These are phyloP conservation scores for Meyerozyma guilliermondii DNA, from an alignment of 1,139 yeast genomes.

Conservation along the genomic window DNA sequence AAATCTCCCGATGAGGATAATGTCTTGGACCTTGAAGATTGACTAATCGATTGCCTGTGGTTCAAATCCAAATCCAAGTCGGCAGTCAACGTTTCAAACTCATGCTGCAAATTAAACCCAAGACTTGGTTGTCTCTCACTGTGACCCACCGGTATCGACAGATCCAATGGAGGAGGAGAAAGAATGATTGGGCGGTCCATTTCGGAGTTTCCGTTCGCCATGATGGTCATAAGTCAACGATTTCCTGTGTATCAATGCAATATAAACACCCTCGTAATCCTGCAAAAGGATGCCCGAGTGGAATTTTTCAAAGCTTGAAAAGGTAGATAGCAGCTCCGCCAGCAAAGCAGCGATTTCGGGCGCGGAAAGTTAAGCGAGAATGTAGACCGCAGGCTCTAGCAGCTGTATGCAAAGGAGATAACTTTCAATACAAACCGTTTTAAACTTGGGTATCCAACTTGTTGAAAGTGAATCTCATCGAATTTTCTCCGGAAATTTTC, in stretches of 20 bases:
- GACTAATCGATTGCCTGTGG: conserved; percentile 8
- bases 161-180: conserved; percentile 14
- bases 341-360: conserved; percentile 1
- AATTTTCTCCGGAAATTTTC: neutral
- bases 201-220: conserved; percentile 4
- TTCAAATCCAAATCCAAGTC: conserved; percentile 44
- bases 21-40: conserved; percentile 9
- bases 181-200: conserved; percentile 12
- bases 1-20: conserved; percentile 8
- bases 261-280: neutral
- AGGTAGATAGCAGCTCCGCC: conserved; percentile 4
- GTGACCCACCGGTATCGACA: conserved; percentile 1
- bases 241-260: neutral
- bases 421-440: neutral
- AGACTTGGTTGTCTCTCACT: conserved; percentile 16
- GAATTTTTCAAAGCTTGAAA: neutral
- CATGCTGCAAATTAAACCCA: conserved; percentile 43
- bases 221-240: neutral
- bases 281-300: neutral
- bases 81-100: conserved; percentile 42
- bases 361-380: neutral
- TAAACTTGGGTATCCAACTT: neutral
- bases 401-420: neutral
- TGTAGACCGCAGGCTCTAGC: neutral
- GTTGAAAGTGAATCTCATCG: neutral